phyloP scores from a whole-genome alignment of 768 basidiomycete genomes.

The Trametes villosa region DNA sequence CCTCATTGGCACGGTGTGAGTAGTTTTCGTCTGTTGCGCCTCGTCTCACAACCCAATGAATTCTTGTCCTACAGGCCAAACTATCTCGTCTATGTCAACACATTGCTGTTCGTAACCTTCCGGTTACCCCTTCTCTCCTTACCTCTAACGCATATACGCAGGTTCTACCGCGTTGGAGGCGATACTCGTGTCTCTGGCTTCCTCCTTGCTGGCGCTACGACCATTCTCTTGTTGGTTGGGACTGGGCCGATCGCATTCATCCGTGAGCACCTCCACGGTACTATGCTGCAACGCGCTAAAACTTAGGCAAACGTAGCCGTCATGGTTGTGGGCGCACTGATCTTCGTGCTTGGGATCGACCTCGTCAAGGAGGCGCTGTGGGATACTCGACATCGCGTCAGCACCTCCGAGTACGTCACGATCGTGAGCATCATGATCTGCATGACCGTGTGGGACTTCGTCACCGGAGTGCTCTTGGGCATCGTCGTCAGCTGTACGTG shows the following conservation, averaged over 20 bases:
- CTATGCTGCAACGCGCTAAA: no score
- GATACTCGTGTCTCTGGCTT: slow-evolving; percentile 83
- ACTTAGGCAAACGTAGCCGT: slow-evolving; percentile 57
- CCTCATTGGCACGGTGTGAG: slow-evolving; percentile 77
- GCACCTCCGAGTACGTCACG: slow-evolving; percentile 78
- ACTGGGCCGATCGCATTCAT: slow-evolving; percentile 91
- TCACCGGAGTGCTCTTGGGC: slow-evolving; percentile 90
- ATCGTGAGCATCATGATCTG: slow-evolving; percentile 85
- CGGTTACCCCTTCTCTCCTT: slow-evolving; percentile 15
- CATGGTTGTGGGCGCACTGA: slow-evolving; percentile 88
- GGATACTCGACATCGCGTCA: slow-evolving; percentile 92
- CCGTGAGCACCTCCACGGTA: slow-evolving; percentile 52
- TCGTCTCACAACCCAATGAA: background rate
- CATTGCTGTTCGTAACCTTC: slow-evolving; percentile 58
- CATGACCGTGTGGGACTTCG: slow-evolving; percentile 96
- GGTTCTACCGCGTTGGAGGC: slow-evolving; percentile 94
- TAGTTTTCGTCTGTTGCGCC: slow-evolving; percentile 21
- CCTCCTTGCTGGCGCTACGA: slow-evolving; percentile 78
- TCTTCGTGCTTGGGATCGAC: slow-evolving; percentile 93
- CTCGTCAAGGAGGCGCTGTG: slow-evolving; percentile 94
- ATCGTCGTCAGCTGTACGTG: slow-evolving; percentile 86
- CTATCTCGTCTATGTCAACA: slow-evolving; percentile 88
- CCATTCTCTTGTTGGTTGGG: slow-evolving; percentile 74
- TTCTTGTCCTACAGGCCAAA: slow-evolving; percentile 57
- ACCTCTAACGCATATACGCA: slow-evolving; percentile 23